phyloP scores from a whole-genome alignment of 2,329 filamentous ascomycete species.

The Monosporascus sp. region DNA sequence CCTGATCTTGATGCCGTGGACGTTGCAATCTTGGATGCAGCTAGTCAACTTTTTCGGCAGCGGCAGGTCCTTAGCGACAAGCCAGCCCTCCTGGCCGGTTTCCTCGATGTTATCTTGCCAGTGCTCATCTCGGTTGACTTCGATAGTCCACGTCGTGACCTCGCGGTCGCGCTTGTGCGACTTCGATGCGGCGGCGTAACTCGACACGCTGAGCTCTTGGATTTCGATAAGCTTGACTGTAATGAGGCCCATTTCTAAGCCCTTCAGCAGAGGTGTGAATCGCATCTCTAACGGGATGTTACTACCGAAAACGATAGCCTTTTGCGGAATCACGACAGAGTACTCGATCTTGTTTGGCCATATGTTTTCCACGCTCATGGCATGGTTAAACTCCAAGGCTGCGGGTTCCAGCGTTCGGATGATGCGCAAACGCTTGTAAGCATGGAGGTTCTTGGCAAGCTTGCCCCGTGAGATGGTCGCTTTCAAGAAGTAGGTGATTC shows the following conservation, averaged over 20 bases:
- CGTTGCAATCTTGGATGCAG: slow-evolving; percentile 86
- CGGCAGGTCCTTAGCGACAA: slow-evolving; percentile 55
- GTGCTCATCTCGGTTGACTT: slow-evolving; percentile 53
- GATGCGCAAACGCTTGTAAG: slow-evolving; percentile 72
- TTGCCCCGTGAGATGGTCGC: slow-evolving; percentile 84
- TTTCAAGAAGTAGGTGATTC: slow-evolving; percentile 85
- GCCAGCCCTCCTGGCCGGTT: slow-evolving; percentile 61
- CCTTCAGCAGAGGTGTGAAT: slow-evolving; percentile 84
- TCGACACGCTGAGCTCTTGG: slow-evolving; percentile 59
- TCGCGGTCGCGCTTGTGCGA: slow-evolving; percentile 61
- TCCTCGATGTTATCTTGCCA: slow-evolving; percentile 67
- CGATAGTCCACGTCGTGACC: slow-evolving; percentile 55
- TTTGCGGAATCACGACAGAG: slow-evolving; percentile 86
- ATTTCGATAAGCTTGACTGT: slow-evolving; percentile 75
- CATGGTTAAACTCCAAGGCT: slow-evolving; percentile 73
- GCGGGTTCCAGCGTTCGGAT: slow-evolving; percentile 73
- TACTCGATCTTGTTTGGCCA: slow-evolving; percentile 99
- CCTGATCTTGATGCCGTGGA: slow-evolving; percentile 81
- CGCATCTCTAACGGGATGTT: slow-evolving; percentile 77
- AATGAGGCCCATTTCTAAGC: slow-evolving; percentile 77
- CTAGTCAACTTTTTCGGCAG: slow-evolving; percentile 76
- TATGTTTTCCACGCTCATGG: slow-evolving; percentile 93
- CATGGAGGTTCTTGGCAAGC: slow-evolving; percentile 78
- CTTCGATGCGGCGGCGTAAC: slow-evolving; percentile 38
- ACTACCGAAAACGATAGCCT: slow-evolving; percentile 92